These are phyloP conservation scores for Botryotinia narcissicola DNA, from an alignment of 2,329 filamentous ascomycete species.

Conservation along the genomic window DNA sequence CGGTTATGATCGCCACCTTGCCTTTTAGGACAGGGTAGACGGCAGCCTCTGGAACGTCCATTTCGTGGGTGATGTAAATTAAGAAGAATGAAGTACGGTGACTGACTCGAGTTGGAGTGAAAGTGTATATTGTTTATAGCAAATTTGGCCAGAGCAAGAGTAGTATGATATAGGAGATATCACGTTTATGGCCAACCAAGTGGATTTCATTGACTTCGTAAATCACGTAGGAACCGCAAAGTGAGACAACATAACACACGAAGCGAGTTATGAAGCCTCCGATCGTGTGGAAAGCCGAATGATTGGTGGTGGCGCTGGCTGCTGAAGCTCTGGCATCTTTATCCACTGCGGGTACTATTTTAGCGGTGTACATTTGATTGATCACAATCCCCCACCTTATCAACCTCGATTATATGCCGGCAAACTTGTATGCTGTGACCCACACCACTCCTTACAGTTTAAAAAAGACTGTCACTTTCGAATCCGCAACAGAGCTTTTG, in stretches of 20 bases:
- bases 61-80: neutral
- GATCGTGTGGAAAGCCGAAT: neutral
- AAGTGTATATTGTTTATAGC: neutral
- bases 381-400: neutral
- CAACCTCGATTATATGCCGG: neutral
- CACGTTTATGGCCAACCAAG: neutral
- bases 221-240: neutral
- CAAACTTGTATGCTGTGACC: neutral
- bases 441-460: neutral
- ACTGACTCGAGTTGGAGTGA: neutral
- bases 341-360: neutral
- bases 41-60: slow-evolving; percentile 19
- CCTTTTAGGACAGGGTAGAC: slow-evolving; percentile 21
- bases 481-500: neutral
- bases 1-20: slow-evolving; percentile 28
- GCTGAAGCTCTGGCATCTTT: neutral
- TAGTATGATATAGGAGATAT: neutral
- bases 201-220: neutral
- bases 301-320: neutral
- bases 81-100: neutral
- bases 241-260: neutral
- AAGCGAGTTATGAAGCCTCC: neutral
- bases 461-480: neutral
- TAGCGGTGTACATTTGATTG: neutral
- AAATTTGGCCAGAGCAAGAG: neutral